phyloP scores from a whole-genome alignment of 495 filamentous ascomycete genomes.

The Penicillium nucicola region DNA sequence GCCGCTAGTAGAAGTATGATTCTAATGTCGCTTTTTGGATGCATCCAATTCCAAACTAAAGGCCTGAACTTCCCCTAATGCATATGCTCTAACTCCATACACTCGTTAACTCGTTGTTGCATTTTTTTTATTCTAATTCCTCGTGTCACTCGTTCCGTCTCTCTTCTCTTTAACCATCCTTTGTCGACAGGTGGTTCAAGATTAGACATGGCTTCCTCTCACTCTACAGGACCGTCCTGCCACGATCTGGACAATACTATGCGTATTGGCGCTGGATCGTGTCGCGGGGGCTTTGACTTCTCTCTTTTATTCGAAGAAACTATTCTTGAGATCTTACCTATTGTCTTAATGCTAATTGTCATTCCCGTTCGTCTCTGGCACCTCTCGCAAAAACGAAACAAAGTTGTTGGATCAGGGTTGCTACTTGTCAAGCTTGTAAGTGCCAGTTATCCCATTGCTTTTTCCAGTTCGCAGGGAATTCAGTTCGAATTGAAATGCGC shows the following conservation, averaged over 20 bases:
- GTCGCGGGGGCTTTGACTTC: constrained; percentile 57
- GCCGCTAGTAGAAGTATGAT: not conserved
- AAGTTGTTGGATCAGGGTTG: constrained; percentile 41
- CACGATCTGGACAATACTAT: constrained; percentile 41
- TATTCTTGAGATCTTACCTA: constrained; percentile 50
- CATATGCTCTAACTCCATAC: constrained; percentile 4
- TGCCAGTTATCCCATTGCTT: not conserved
- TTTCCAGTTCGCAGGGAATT: not conserved
- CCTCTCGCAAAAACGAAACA: constrained; percentile 41
- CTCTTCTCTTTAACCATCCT: constrained; percentile 13
- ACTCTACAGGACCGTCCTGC: constrained; percentile 22
- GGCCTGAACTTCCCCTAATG: constrained; percentile 6
- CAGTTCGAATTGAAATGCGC: not conserved
- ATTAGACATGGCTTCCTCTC: constrained; percentile 30
- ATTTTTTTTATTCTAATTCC: constrained; percentile 5
- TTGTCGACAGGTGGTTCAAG: constrained; percentile 16
- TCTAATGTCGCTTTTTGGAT: constrained; percentile 14
- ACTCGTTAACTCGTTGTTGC: constrained; percentile 5
- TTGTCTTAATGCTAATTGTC: constrained; percentile 45
- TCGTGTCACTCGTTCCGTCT: constrained; percentile 11
- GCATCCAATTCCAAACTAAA: constrained; percentile 21
- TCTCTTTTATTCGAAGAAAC: constrained; percentile 58
- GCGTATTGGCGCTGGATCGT: constrained; percentile 38
- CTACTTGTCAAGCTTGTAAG: constrained; percentile 44
- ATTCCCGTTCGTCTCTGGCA: constrained; percentile 44